phyloP scores from a whole-genome alignment of 2,329 filamentous ascomycete species.

The Chaetomium globosum region DNA sequence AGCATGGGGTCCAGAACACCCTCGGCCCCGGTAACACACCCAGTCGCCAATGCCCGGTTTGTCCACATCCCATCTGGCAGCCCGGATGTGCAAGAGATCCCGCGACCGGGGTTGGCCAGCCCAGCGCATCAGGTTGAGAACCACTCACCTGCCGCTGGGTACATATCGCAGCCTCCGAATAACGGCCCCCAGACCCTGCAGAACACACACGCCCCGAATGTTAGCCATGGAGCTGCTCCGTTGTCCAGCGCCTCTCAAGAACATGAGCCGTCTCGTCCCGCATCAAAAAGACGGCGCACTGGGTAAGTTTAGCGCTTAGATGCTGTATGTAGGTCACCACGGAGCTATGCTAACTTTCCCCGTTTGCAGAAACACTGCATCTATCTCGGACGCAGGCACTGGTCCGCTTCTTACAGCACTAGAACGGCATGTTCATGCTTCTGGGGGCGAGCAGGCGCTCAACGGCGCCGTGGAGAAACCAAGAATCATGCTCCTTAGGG shows the following conservation, averaged over 20 bases:
- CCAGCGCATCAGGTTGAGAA: neutral
- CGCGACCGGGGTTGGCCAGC: neutral
- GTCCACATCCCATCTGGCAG: conserved; percentile 21
- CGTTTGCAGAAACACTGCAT: neutral
- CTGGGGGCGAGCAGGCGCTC: conserved; percentile 36
- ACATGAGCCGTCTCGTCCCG: conserved; percentile 4
- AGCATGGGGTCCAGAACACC: conserved; percentile 30
- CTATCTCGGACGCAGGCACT: neutral
- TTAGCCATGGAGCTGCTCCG: neutral
- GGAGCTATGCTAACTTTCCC: neutral
- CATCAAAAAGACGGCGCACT: conserved; percentile 32
- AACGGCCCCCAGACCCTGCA: neutral
- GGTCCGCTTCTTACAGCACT: conserved; percentile 18
- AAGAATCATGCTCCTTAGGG: conserved; percentile 57
- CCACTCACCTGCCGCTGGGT: neutral
- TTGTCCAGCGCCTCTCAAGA: neutral
- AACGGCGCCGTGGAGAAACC: conserved; percentile 45
- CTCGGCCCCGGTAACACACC: conserved; percentile 20
- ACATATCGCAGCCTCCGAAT: neutral
- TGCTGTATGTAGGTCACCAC: too few relatives aligned
- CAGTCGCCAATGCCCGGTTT: conserved; percentile 39
- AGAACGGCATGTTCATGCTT: conserved; percentile 20
- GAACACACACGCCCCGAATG: neutral
- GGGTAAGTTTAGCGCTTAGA: conserved; percentile 22
- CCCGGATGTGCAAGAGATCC: conserved; percentile 9